Conservation (phyloP, 73 alveolate genomes). For the Loxodes magnus region DNA sequence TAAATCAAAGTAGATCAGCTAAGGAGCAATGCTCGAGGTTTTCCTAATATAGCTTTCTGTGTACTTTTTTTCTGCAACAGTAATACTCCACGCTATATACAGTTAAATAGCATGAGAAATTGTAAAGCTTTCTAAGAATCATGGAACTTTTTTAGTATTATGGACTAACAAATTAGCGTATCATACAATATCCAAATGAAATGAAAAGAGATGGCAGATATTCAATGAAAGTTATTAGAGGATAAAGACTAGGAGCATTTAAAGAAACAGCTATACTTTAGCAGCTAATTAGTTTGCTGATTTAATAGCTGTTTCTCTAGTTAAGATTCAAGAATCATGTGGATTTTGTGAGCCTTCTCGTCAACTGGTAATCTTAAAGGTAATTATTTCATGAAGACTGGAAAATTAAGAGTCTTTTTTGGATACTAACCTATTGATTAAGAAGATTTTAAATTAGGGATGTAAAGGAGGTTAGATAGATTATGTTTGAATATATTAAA, state of each 20-base stretch:
- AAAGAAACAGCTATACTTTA: background rate
- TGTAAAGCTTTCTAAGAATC: too few species aligned
- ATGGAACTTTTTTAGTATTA: conserved; percentile 41
- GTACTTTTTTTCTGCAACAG: too few species aligned
- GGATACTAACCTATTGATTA: conserved; percentile 70
- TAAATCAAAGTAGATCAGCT: too few species aligned
- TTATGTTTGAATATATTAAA: conserved; percentile 38
- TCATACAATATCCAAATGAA: conserved; percentile 33
- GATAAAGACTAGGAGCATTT: background rate
- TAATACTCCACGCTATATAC: too few species aligned
- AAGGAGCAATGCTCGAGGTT: too few species aligned
- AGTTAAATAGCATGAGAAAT: too few species aligned
- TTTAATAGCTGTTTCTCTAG: conserved; percentile 40
- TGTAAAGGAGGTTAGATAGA: conserved; percentile 68
- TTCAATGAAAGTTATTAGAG: conserved; percentile 16
- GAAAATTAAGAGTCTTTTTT: conserved; percentile 26
- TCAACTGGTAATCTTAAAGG: conserved; percentile 87
- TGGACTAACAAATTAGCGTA: conserved; percentile 22
- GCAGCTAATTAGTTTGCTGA: conserved; percentile 16
- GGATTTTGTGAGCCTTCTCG: conserved; percentile 84
- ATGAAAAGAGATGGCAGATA: conserved; percentile 14
- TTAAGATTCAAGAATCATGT: conserved; percentile 73
- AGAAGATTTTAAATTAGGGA: conserved; percentile 45
- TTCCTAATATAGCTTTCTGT: too few species aligned
- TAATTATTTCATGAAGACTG: conserved; percentile 20